Evolutionary conservation across 176 grass and related monocot species (phyloP), one percentile per base, ranked within the genome.

Genomic region (Thalia dealbata): DNA sequence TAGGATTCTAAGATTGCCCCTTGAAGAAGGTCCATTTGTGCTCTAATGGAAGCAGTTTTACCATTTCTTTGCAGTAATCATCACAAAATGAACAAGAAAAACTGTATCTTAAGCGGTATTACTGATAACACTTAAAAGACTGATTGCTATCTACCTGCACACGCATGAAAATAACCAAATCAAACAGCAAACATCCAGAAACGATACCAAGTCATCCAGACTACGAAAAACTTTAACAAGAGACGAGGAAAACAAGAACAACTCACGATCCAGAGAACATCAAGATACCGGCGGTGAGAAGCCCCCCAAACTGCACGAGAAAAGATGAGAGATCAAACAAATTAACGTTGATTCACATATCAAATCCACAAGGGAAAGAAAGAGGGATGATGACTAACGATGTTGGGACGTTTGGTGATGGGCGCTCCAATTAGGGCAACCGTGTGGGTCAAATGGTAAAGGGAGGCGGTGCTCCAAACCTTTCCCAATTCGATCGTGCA

Each of bases 261-360:
- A 75, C 90, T 79, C 84, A 97, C 95, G 95, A 92, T 87, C 95
- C 95, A 64, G 90, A 97, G 73, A 97, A 97, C 24, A 87, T 45
- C 67, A 97, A 69, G 24, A 97, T 92, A 52, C 95, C 87, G 61
- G 85, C 79, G 4, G 87, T 91, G 23, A 97, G 83, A 69, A 97
- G 85, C 5, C 95, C 90, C 75, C 90, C 95, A 46, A 97, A 97
- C 95, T 90, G 93, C 76, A 38, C 4, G 11, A 88, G 9, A 42
- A 29, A 46, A 21, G 11, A 75, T 62, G 28, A 78, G 85, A 27
- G 11, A 22, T 61, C 22, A 66, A 46, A 3, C 15, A 44, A 60
- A 10, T 21, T 16, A 21, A 68, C 43, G 43, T 28, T 66, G 21
- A 62, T 26, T 28, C 61, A 7, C 0, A 0, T 14, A 28, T 26